Evolutionary conservation across 345 rosid species (phyloP).

Genomic region (Firmiana major): DNA sequence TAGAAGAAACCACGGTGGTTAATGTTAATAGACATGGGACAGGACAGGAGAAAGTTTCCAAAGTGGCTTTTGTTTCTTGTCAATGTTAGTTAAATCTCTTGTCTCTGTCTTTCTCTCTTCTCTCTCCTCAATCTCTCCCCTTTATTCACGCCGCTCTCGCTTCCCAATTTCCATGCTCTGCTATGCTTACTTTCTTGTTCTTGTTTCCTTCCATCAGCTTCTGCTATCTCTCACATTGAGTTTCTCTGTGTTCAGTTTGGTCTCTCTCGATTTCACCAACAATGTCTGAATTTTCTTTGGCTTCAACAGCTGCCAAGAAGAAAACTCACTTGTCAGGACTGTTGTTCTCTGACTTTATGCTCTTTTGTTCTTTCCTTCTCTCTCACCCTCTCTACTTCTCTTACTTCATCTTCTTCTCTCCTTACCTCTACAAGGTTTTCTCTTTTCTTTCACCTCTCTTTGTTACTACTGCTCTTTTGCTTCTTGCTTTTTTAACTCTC

Average conservation of each 20-base stretch:
- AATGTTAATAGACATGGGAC: slow-evolving; percentile 35
- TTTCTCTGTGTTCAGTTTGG: neutral
- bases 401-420: slow-evolving; percentile 56
- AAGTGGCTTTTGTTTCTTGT: slow-evolving; percentile 33
- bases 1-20: slow-evolving; percentile 32
- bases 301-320: slow-evolving; percentile 28
- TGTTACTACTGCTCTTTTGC: slow-evolving; percentile 64
- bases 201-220: slow-evolving; percentile 20
- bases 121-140: slow-evolving; percentile 28
- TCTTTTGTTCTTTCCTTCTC: slow-evolving; percentile 46
- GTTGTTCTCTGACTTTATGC: slow-evolving; percentile 41
- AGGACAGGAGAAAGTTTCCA: slow-evolving; percentile 39
- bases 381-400: slow-evolving; percentile 59
- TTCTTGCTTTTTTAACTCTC: slow-evolving; percentile 54
- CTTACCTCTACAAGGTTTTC: slow-evolving; percentile 67
- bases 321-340: slow-evolving; percentile 34
- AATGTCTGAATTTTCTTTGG: slow-evolving; percentile 51
- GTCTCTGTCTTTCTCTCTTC: slow-evolving; percentile 1
- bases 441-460: slow-evolving; percentile 87
- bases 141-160: slow-evolving; percentile 57
- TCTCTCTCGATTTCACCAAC: slow-evolving; percentile 7
- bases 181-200: neutral
- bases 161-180: slow-evolving; percentile 18
- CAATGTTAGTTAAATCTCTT: slow-evolving; percentile 8
- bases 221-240: neutral